These are phyloP conservation scores for Corymbia maculata DNA, from an alignment of 345 rosid genomes.

Conservation along the genomic window DNA sequence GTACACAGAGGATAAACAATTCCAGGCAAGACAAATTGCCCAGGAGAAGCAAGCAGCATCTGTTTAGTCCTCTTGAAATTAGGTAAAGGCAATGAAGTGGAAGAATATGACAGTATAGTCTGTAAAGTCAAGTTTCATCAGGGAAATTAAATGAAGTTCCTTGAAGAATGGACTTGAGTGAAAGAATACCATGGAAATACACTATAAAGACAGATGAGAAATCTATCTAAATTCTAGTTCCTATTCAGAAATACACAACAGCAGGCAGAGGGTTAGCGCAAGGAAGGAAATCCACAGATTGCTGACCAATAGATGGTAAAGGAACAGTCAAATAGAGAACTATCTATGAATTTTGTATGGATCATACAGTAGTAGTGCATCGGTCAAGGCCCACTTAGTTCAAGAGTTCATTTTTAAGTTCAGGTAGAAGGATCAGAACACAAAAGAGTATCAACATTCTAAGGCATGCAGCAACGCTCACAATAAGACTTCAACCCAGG, in stretches of 20 bases:
- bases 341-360: neutral
- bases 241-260: neutral
- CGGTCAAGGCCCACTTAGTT: neutral
- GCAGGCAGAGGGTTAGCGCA: neutral
- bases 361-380: neutral
- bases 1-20: neutral
- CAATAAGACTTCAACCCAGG: neutral
- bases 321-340: neutral
- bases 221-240: neutral
- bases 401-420: neutral
- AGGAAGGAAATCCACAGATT: neutral
- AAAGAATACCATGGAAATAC: neutral
- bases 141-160: neutral
- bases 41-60: neutral
- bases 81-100: neutral
- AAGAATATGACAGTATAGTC: neutral
- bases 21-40: neutral
- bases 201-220: neutral
- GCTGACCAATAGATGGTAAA: neutral
- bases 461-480: neutral
- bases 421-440: neutral
- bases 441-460: neutral
- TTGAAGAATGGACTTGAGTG: neutral
- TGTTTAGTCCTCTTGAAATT: neutral
- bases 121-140: neutral